Conservation (phyloP, 2,329 filamentous ascomycete species). For the Xylariaceae sp. region DNA sequence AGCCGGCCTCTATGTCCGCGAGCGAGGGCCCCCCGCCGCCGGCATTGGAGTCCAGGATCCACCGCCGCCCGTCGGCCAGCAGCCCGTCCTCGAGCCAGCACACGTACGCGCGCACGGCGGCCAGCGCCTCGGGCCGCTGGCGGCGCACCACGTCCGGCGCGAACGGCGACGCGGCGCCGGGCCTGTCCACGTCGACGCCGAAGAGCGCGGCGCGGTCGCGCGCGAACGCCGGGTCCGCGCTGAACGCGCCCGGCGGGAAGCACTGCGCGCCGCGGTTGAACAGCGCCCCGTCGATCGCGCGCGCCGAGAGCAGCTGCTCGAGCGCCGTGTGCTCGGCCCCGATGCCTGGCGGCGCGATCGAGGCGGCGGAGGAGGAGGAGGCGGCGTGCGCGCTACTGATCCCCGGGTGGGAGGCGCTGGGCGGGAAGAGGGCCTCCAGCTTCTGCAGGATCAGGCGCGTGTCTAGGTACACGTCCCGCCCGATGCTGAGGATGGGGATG, state of each 20-base stretch:
- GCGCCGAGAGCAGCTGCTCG: slow-evolving; percentile 61
- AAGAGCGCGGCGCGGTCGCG: slow-evolving; percentile 59
- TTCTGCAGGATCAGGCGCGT: slow-evolving; percentile 70
- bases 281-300: slow-evolving; percentile 61
- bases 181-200: slow-evolving; percentile 27
- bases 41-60: slow-evolving; percentile 53
- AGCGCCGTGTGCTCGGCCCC: slow-evolving; percentile 50
- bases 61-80: slow-evolving; percentile 69
- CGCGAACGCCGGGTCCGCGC: slow-evolving; percentile 63
- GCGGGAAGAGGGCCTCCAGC: slow-evolving; percentile 63
- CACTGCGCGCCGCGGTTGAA: slow-evolving; percentile 60
- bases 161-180: slow-evolving; percentile 27
- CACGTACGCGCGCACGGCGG: slow-evolving; percentile 60
- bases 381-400: slow-evolving; percentile 26
- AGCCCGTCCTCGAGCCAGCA: slow-evolving; percentile 65
- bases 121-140: slow-evolving; percentile 59
- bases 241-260: slow-evolving; percentile 62
- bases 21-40: slow-evolving; percentile 53
- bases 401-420: slow-evolving; percentile 43
- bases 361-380: too few relatives aligned
- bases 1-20: slow-evolving; percentile 73
- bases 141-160: slow-evolving; percentile 34
- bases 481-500: slow-evolving; percentile 71
- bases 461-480: slow-evolving; percentile 72
- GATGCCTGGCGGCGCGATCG: too few relatives aligned